Conservation (phyloP, 345 rosid genomes). For the Sonneratia alba region DNA sequence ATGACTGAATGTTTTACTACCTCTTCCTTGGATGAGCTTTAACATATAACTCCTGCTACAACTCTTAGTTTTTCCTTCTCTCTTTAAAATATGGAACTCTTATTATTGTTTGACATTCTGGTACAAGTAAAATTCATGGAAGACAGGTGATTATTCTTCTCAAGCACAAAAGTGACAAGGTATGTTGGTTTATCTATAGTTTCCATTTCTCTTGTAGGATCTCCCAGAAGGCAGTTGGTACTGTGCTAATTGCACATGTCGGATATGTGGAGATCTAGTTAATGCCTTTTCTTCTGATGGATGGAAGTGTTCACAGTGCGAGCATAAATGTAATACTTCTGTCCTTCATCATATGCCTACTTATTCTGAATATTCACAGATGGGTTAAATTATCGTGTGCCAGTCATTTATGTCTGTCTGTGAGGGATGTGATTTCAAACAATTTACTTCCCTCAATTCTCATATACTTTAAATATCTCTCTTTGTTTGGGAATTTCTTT, state of each 20-base stretch:
- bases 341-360: slow-evolving; percentile 2
- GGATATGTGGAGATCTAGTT: slow-evolving; percentile 64
- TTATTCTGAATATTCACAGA: not conserved
- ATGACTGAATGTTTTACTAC: not conserved
- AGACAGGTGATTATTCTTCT: not conserved
- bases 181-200: not conserved
- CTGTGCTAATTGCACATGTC: slow-evolving; percentile 84
- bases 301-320: slow-evolving; percentile 75
- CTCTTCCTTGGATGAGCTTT: not conserved
- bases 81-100: not conserved
- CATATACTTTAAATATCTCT: not conserved
- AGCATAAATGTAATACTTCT: slow-evolving; percentile 61
- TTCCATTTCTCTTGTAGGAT: slow-evolving; percentile 36
- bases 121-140: not conserved
- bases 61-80: not conserved
- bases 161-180: not conserved
- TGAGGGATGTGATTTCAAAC: not conserved
- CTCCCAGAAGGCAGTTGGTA: slow-evolving; percentile 94
- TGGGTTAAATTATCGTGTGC: not conserved
- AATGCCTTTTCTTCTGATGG: slow-evolving; percentile 28
- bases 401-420: not conserved
- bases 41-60: not conserved
- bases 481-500: not conserved
- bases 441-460: not conserved
- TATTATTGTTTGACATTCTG: not conserved